Base-by-base conservation (phyloP, 2,329 filamentous ascomycete genomes). In the Xylariaceae sp. region DNA sequence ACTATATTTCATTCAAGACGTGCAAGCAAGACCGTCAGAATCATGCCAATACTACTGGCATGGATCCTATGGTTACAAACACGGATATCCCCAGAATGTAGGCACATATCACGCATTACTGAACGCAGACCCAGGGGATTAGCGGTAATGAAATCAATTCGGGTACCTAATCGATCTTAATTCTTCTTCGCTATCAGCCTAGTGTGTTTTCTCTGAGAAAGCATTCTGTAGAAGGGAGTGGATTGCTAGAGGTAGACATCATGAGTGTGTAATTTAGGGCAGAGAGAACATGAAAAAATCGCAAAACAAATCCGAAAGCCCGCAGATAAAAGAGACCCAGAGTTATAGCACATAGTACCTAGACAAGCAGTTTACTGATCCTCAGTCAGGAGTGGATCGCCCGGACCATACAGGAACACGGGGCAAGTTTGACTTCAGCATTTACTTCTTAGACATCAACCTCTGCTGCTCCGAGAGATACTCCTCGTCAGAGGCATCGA, bases 401-500 rank as follows among this genome's bases (percentile, higher is more conserved):
- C n/a, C n/a, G n/a, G n/a, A n/a, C n/a, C n/a, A n/a, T n/a, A n/a
- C n/a, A n/a, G n/a, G n/a, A n/a, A n/a, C n/a, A n/a, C n/a, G n/a
- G n/a, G n/a, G n/a, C n/a, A n/a, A n/a, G n/a, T n/a, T n/a, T n/a
- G 22, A 26, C 22, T 6, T 32, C 15, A n/a, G 30, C 30, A 17
- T 32, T n/a, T 32, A 62, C 34, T 61, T 61, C 47, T 46, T 59
- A 0, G 50, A 42, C 6, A 39, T 39, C 32, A 39, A 66, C 55
- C 65, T 67, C 54, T 71, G 65, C 59, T 76, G 71, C 55, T 79
- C 79, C 47, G 75, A 74, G 38, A 80, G 63, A 52, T 78, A 85
- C 62, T 97, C 91, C 64, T 95, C 87, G 53, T 97, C 91, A 44
- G 88, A 95, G 33, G 89, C 91, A 68, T 96, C 89, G 34, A 97